Evolutionary conservation across 345 rosid genomes (phyloP).

Genomic region (Hibiscus syriacus): DNA sequence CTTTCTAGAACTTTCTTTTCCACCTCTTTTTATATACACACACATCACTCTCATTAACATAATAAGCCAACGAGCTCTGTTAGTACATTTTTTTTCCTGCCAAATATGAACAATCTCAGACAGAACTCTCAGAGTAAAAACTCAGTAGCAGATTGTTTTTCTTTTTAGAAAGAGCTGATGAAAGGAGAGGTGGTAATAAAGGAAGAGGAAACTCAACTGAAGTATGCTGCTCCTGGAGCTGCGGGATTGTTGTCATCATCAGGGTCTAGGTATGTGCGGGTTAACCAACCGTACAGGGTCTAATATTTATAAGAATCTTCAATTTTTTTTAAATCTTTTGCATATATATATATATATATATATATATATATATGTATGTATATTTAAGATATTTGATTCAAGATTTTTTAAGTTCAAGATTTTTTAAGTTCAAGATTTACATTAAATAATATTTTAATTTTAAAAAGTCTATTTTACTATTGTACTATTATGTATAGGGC

Average conservation of each 20-base stretch:
- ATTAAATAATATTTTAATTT: too few species aligned
- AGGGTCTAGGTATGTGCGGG: too few species aligned
- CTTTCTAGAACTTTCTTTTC: constrained; percentile 2
- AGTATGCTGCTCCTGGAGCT: neutral
- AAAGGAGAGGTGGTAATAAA: constrained; percentile 28
- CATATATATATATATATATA: too few species aligned
- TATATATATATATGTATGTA: too few species aligned
- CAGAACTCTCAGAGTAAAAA: neutral
- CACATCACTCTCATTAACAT: neutral
- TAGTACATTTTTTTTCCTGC: neutral
- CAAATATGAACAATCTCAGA: neutral
- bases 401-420: too few species aligned
- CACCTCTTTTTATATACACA: neutral
- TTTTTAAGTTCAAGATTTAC: too few species aligned
- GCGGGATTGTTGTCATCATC: constrained; percentile 9
- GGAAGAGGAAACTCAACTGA: constrained; percentile 43
- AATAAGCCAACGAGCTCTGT: neutral
- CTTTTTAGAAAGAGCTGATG: neutral
- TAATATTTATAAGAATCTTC: too few species aligned
- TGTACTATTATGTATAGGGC: too few species aligned
- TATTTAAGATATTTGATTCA: too few species aligned
- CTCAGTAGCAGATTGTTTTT: neutral
- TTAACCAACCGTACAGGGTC: too few species aligned
- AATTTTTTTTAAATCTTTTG: too few species aligned
- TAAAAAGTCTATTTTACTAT: too few species aligned